Evolutionary conservation across 169 alveolate species (phyloP).

Genomic region (Prorocentrum cordatum): DNA sequence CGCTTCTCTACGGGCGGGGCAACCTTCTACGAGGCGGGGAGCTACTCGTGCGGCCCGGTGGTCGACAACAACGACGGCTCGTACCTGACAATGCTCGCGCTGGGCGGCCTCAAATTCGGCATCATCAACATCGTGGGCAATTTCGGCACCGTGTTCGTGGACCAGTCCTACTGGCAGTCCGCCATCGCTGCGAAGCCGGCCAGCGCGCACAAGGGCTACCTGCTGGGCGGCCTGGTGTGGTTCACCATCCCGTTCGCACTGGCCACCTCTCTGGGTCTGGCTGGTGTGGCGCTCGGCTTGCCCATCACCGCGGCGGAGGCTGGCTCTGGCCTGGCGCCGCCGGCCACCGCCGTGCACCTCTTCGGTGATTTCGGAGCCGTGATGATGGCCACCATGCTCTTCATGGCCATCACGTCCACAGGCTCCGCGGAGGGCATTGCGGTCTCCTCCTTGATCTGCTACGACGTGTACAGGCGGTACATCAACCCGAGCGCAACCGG

Average conservation of each 20-base stretch:
- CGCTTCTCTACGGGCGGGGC: not conserved
- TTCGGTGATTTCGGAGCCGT: constrained; percentile 15
- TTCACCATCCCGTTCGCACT: constrained; percentile 55
- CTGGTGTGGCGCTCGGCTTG: constrained; percentile 5
- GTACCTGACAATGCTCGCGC: constrained; percentile 31
- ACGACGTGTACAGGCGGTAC: constrained; percentile 44
- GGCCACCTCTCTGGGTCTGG: constrained; percentile 64
- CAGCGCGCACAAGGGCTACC: constrained; percentile 36
- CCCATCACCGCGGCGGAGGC: constrained; percentile 8
- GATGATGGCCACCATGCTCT: constrained; percentile 37
- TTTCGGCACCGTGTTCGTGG: constrained; percentile 68
- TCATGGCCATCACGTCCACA: constrained; percentile 69
- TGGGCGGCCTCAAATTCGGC: constrained; percentile 35
- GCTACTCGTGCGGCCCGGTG: constrained; percentile 10
- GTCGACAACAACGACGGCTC: constrained; percentile 25
- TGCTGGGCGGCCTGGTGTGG: constrained; percentile 64
- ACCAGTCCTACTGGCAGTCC: constrained; percentile 65
- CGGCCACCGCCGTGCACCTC: constrained; percentile 1
- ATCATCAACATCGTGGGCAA: constrained; percentile 58
- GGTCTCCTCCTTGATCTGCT: constrained; percentile 42
- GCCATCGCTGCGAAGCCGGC: constrained; percentile 60
- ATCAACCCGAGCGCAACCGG: constrained; percentile 31
- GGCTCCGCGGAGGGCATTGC: constrained; percentile 64
- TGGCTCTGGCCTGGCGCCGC: constrained; percentile 25
- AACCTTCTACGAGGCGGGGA: constrained; percentile 22